Percentiles rank a stretch among this genome's conserved stretches.
Evolutionary conservation across 2,329 filamentous ascomycete genomes (phyloP).

Genomic region (Diaporthe helianthi): DNA sequence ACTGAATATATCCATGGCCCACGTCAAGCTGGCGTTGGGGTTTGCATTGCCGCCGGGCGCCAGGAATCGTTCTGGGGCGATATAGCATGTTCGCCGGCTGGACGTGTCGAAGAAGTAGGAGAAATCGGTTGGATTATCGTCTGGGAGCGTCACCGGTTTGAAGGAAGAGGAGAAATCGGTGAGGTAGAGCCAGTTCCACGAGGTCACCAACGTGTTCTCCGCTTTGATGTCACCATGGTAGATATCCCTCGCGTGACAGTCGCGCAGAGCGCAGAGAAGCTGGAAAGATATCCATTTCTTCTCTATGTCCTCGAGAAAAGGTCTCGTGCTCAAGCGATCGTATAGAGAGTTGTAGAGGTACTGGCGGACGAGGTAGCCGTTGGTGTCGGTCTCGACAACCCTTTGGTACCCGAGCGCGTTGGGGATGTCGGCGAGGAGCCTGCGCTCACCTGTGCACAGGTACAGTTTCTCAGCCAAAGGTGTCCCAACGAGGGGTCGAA

Average conservation of each 20-base stretch:
- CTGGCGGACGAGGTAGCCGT: constrained; percentile 92
- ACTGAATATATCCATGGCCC: constrained; percentile 99
- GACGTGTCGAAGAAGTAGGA: constrained; percentile 98
- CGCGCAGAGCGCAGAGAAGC: constrained; percentile 87
- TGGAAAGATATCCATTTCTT: constrained; percentile 99
- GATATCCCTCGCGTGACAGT: constrained; percentile 87
- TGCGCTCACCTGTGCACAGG: constrained; percentile 72
- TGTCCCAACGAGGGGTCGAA: background rate
- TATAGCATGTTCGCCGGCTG: constrained; percentile 88
- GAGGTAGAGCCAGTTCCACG: constrained; percentile 99
- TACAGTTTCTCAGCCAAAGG: constrained; percentile 28
- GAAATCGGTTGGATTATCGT: constrained; percentile 96
- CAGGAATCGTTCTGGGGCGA: constrained; percentile 92
- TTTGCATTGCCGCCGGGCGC: constrained; percentile 71
- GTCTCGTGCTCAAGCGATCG: constrained; percentile 93
- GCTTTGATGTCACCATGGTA: constrained; percentile 99
- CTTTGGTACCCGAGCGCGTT: constrained; percentile 92
- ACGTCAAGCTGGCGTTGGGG: constrained; percentile 67
- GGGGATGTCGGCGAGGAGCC: constrained; percentile 79
- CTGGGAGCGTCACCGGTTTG: constrained; percentile 91
- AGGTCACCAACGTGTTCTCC: constrained; percentile 95
- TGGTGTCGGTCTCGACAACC: constrained; percentile 88
- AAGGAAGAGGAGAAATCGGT: constrained; percentile 97
- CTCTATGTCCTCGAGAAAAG: constrained; percentile 95
- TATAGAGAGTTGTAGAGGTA: constrained; percentile 97